Conservation (phyloP, 208 protist species). For the Angomonas deanei region DNA sequence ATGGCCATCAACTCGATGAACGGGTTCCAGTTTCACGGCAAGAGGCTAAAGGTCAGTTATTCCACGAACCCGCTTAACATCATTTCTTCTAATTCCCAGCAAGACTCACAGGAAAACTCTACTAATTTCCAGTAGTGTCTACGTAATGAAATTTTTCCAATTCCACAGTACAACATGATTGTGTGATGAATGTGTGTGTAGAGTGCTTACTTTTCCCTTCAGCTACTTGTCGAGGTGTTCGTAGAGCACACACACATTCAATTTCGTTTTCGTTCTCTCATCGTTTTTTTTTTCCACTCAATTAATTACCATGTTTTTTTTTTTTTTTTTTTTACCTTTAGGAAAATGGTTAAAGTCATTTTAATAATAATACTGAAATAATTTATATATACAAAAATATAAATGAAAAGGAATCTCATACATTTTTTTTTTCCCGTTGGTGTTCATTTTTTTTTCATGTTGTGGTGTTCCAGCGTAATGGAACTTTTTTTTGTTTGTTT, state of each 20-base stretch:
- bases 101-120: conserved; percentile 10
- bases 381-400: not conserved
- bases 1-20: conserved; percentile 59
- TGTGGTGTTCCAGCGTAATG: not conserved
- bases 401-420: not conserved
- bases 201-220: too few species aligned
- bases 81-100: conserved; percentile 19
- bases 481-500: not conserved
- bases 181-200: too few species aligned
- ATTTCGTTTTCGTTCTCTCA: not conserved
- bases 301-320: conserved; percentile 1
- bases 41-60: conserved; percentile 69
- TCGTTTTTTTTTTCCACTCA: not conserved
- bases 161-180: not conserved
- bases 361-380: not conserved
- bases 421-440: conserved; percentile 6
- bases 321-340: conserved; percentile 1
- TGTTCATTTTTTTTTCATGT: conserved; percentile 9
- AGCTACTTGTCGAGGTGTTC: too few species aligned
- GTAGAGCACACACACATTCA: too few species aligned
- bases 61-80: conserved; percentile 78
- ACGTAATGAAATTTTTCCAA: not conserved
- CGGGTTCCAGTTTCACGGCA: conserved; percentile 65
- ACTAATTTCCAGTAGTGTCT: conserved; percentile 1
- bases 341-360: not conserved